Evolutionary conservation across 495 filamentous ascomycete species (phyloP), one percentile per base, ranked within the genome.

Genomic region (Tuber microsphaerosporum): DNA sequence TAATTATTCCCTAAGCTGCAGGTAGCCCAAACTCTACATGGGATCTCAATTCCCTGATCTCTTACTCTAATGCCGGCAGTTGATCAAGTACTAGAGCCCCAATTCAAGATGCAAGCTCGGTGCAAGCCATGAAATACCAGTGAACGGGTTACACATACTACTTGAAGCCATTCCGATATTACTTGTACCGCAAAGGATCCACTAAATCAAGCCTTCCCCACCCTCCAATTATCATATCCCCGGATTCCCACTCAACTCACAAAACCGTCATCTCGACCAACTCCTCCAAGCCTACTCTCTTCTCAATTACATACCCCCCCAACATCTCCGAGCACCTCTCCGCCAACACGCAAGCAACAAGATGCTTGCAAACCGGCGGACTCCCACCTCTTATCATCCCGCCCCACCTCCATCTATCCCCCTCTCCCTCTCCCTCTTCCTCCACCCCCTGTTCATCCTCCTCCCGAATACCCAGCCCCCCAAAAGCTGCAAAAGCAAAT

Each of bases 291-390:
- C 86, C 83, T 31, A 91, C 86, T 71, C 81, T 75, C 78, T 85
- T 86, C 81, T 88, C 86, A 51, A 86, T 86, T 61, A 90, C 86
- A 79, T 88, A 87, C 7, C 81, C 76, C 19, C 86, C 86, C 74
- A 93, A 87, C 44, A 92, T 81, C 6, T 73, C 84, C 2, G 79
- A 79, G 85, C 92, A 94, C 56, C 88, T 83, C 84, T 91, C 91
- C n/a, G 86, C 90, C 77, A 98, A 80, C 71, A 94, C 81, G 84
- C 92, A 94, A 31, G 94, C 94, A 41, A 98, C 86, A 26, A 97
- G 80, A 84, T 98, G 94, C 84, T 97, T 97, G 82, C 94, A 98
- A 45, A 91, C 86, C 4, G 93, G 92, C 71, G 87, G 83, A 1
- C 75, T 86, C 80, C 73, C 83, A 46, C 83, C 85, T 65, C 72